phyloP scores from a whole-genome alignment of 208 protist genomes.

The Kentomonas sorsogonicus region DNA sequence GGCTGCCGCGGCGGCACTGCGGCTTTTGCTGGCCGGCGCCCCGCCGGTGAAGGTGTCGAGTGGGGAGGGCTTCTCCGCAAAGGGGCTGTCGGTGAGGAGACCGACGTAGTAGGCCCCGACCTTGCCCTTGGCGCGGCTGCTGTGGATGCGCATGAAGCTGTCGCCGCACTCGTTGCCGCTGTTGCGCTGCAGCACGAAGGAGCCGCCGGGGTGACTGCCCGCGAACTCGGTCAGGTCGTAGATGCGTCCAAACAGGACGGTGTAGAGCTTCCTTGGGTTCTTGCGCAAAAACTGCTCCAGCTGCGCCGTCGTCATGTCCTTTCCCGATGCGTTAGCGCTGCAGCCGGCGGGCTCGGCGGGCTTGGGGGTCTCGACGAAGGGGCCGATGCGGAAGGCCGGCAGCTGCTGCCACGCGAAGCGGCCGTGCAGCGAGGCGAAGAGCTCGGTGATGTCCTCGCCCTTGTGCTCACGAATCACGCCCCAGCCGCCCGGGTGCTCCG shows the following conservation, averaged over 20 bases:
- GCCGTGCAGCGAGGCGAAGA: conserved; percentile 28
- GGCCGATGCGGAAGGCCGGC: conserved; percentile 18
- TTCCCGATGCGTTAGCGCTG: not conserved
- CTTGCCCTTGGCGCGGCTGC: conserved; percentile 28
- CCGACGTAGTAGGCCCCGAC: conserved; percentile 43
- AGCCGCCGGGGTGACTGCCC: conserved; percentile 42
- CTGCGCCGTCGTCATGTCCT: conserved; percentile 16
- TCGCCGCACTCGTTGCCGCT: conserved; percentile 61
- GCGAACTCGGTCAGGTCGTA: conserved; percentile 54
- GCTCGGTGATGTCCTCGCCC: conserved; percentile 32
- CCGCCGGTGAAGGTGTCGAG: conserved; percentile 11
- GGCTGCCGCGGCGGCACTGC: not conserved
- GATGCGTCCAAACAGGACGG: conserved; percentile 45
- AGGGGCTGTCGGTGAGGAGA: conserved; percentile 9
- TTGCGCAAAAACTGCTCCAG: conserved; percentile 17
- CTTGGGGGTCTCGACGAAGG: not conserved
- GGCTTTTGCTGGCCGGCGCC: not conserved
- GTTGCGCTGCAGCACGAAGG: conserved; percentile 30
- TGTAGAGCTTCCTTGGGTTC: conserved; percentile 23
- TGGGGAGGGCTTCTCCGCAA: conserved; percentile 11
- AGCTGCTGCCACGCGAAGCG: conserved; percentile 8
- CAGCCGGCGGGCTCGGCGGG: not conserved
- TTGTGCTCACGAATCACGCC: conserved; percentile 26
- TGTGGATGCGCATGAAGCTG: conserved; percentile 68
- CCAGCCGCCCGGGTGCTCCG: conserved; percentile 75